These are phyloP conservation scores for Capsicum chinense DNA, from an alignment of 257 asterid species.

Conservation along the genomic window DNA sequence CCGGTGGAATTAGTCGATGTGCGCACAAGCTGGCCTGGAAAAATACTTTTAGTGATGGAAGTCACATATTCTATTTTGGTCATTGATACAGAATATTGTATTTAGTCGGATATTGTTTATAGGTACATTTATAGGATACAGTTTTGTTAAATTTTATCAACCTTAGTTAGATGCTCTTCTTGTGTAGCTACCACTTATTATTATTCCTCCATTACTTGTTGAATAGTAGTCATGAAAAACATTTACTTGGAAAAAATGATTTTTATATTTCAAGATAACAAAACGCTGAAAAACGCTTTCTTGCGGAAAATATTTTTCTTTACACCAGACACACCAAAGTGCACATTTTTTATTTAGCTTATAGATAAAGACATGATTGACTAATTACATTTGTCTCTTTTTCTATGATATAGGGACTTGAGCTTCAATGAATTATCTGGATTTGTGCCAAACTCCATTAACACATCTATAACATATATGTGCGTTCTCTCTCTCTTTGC, in stretches of 20 bases:
- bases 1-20: too few species aligned
- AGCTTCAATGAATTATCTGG: constrained; percentile 36
- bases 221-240: not conserved
- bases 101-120: too few species aligned
- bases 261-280: not conserved
- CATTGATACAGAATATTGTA: too few species aligned
- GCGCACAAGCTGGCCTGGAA: not conserved
- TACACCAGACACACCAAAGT: not conserved
- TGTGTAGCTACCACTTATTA: too few species aligned
- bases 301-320: not conserved
- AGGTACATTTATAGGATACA: too few species aligned
- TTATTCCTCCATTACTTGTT: not conserved
- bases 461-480: not conserved
- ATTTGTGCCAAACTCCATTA: constrained; percentile 24
- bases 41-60: not conserved
- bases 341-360: too few species aligned
- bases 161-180: not conserved
- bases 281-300: not conserved
- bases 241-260: not conserved
- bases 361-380: constrained; percentile 1
- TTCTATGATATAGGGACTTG: constrained; percentile 32
- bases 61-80: not conserved
- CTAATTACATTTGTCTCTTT: not conserved
- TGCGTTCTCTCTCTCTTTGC: constrained; percentile 7
- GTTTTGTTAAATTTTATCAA: not conserved